These are phyloP conservation scores for Coniella vitis DNA, from an alignment of 2,329 filamentous ascomycete genomes.

Conservation along the genomic window DNA sequence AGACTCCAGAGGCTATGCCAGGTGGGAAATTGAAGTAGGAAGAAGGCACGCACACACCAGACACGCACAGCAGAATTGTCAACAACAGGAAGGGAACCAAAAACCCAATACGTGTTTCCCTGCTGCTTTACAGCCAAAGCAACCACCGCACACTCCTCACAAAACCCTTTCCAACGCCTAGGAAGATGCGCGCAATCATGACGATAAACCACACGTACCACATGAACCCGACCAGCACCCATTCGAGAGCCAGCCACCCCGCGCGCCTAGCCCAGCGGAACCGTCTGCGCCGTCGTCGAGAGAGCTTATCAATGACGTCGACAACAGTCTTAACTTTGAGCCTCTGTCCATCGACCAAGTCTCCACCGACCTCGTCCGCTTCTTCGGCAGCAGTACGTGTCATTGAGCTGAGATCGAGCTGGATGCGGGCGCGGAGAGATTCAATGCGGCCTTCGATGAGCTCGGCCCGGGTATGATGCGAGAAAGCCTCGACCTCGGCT, in stretches of 20 bases:
- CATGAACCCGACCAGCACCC: constrained; percentile 80
- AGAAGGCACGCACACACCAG: background rate
- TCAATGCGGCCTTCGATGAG: constrained; percentile 50
- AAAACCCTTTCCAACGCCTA: constrained; percentile 54
- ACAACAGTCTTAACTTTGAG: constrained; percentile 74
- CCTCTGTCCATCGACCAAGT: constrained; percentile 69
- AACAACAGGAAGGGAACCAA: constrained; percentile 13
- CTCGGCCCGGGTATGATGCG: constrained; percentile 46
- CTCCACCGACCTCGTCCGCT: constrained; percentile 70
- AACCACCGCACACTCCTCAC: constrained; percentile 67
- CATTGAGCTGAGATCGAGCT: constrained; percentile 48
- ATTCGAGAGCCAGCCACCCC: constrained; percentile 80
- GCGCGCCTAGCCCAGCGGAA: constrained; percentile 69
- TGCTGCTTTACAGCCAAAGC: constrained; percentile 59
- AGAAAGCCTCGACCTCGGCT: constrained; percentile 53
- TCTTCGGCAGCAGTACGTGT: constrained; percentile 67
- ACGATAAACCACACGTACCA: constrained; percentile 94
- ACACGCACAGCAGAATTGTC: too few species aligned
- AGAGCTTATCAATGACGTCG: constrained; percentile 71
- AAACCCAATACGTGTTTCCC: background rate
- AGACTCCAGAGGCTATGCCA: constrained; percentile 12
- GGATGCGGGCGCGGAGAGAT: constrained; percentile 38
- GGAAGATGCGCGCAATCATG: constrained; percentile 61
- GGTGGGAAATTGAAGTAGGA: background rate
- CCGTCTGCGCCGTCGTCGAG: constrained; percentile 58